These are phyloP conservation scores for Penicillium taxi DNA, from an alignment of 495 filamentous ascomycete genomes.

Conservation along the genomic window DNA sequence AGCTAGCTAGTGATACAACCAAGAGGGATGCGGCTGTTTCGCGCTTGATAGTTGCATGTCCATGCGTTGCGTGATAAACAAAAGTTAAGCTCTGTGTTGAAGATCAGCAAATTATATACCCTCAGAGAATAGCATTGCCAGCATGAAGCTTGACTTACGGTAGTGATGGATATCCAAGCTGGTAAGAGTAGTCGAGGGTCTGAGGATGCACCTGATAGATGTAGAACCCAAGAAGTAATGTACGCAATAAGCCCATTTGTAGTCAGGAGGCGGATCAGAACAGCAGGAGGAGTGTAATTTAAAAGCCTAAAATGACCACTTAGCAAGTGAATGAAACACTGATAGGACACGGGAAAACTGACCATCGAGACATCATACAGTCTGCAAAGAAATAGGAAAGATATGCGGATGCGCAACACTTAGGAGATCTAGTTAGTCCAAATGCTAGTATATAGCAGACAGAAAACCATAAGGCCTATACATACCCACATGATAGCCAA, in stretches of 20 bases:
- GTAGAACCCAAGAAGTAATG: slow-evolving; percentile 71
- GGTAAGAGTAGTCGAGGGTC: slow-evolving; percentile 74
- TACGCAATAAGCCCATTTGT: slow-evolving; percentile 74
- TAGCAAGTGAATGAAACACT: background rate
- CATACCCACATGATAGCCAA: slow-evolving; percentile 79
- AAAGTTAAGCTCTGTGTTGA: slow-evolving; percentile 58
- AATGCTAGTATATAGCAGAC: background rate
- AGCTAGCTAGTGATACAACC: slow-evolving; percentile 67
- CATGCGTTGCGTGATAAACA: slow-evolving; percentile 73
- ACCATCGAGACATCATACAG: slow-evolving; percentile 89
- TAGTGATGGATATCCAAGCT: slow-evolving; percentile 80
- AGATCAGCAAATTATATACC: background rate
- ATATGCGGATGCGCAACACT: slow-evolving; percentile 79
- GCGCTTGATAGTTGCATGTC: slow-evolving; percentile 72
- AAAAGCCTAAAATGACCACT: slow-evolving; percentile 52
- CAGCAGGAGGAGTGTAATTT: slow-evolving; percentile 78
- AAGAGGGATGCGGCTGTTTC: slow-evolving; percentile 71
- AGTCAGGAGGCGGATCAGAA: slow-evolving; percentile 73
- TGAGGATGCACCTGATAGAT: slow-evolving; percentile 63
- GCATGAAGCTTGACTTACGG: slow-evolving; percentile 30
- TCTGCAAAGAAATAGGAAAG: slow-evolving; percentile 87
- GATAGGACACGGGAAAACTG: slow-evolving; percentile 12
- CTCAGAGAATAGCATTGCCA: background rate
- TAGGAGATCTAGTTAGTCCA: slow-evolving; percentile 5
- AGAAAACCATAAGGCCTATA: slow-evolving; percentile 9